These are phyloP conservation scores for Ophiostoma piceae DNA, from an alignment of 2,329 filamentous ascomycete species.

Conservation along the genomic window DNA sequence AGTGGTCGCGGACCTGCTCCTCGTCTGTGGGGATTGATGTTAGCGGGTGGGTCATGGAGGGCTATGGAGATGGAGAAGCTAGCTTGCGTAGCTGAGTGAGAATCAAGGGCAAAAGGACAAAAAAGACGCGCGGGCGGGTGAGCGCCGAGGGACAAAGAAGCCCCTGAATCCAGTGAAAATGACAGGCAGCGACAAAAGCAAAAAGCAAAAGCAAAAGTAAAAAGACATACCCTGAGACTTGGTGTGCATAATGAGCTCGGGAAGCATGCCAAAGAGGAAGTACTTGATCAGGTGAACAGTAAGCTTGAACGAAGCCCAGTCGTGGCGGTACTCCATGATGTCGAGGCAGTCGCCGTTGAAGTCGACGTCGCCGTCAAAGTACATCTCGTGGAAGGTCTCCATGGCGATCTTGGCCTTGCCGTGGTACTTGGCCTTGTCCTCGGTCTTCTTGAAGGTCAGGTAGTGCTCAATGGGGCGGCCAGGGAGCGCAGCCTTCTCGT, in stretches of 20 bases:
- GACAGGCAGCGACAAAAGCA: background rate
- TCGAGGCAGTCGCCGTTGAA: slow-evolving; percentile 93
- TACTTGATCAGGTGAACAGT: slow-evolving; percentile 27
- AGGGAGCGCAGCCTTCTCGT: slow-evolving; percentile 83
- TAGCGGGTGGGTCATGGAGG: background rate
- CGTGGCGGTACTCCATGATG: slow-evolving; percentile 86
- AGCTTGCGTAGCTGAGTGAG: background rate
- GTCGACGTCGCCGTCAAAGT: slow-evolving; percentile 90
- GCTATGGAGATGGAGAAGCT: background rate
- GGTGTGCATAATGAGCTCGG: slow-evolving; percentile 29
- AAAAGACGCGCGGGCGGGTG: background rate
- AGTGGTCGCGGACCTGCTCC: slow-evolving; percentile 96
- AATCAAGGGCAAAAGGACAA: background rate
- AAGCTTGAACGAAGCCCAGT: slow-evolving; percentile 74
- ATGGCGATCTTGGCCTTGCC: slow-evolving; percentile 78
- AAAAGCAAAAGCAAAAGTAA: background rate
- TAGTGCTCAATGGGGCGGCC: slow-evolving; percentile 88
- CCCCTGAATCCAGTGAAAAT: background rate
- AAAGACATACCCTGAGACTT: slow-evolving; percentile 27
- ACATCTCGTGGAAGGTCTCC: slow-evolving; percentile 96
- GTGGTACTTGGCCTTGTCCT: slow-evolving; percentile 60
- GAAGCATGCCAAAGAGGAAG: slow-evolving; percentile 28
- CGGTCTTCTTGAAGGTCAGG: slow-evolving; percentile 69
- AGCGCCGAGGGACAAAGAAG: background rate
- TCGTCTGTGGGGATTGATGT: slow-evolving; percentile 57